A percentile compares a stretch with the other conserved stretches of the same genome.
phyloP scores from a whole-genome alignment of 768 basidiomycete genomes.

The Xerocomus potaroensis region DNA sequence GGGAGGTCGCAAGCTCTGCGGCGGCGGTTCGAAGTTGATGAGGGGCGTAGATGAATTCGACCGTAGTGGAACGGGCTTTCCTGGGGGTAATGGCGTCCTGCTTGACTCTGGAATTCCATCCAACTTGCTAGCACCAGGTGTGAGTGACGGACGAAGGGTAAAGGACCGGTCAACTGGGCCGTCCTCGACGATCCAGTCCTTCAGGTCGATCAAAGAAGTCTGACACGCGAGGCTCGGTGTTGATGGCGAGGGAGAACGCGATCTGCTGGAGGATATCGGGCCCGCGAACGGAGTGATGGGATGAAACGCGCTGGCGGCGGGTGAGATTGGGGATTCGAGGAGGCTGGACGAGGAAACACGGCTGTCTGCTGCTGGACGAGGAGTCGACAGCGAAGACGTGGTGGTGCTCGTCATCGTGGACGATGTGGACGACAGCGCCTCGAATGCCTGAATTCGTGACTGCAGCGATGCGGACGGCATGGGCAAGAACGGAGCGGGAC shows the following conservation, averaged over 20 bases:
- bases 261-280: conserved; percentile 17
- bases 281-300: conserved; percentile 39
- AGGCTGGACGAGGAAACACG: conserved; percentile 21
- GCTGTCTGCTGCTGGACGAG: conserved; percentile 1
- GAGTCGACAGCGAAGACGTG: conserved; percentile 1
- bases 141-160: conserved; percentile 7
- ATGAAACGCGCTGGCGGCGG: conserved; percentile 39
- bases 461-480: conserved; percentile 49
- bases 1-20: conserved; percentile 48
- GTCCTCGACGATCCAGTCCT: conserved; percentile 71
- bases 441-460: conserved; percentile 62
- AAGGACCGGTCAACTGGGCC: conserved; percentile 35
- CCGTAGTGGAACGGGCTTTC: conserved; percentile 4
- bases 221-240: conserved; percentile 39
- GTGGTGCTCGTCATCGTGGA: conserved; percentile 7
- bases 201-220: conserved; percentile 64
- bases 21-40: conserved; percentile 55
- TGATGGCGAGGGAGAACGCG: conserved; percentile 46
- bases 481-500: conserved; percentile 1
- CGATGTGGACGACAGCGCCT: conserved; percentile 41
- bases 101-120: conserved; percentile 20
- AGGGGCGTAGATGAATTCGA: conserved; percentile 36
- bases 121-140: conserved; percentile 5
- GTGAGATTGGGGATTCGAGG: conserved; percentile 51
- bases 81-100: conserved; percentile 23